These are phyloP conservation scores for Globisporangium sylvaticum DNA, from an alignment of 352 stramenopile genomes.

Conservation along the genomic window DNA sequence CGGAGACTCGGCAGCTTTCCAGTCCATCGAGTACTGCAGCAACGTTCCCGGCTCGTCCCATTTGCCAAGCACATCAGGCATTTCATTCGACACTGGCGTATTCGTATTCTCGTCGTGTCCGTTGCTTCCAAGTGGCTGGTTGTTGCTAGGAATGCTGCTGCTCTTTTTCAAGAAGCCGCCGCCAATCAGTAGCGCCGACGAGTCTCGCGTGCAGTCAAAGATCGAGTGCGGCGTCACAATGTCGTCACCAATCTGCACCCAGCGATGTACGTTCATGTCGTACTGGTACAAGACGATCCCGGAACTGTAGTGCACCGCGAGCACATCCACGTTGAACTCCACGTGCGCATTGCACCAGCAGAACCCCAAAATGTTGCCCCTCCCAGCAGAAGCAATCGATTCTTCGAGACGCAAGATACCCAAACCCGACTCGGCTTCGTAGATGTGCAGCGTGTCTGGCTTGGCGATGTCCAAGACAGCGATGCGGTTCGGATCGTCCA, in stretches of 20 bases:
- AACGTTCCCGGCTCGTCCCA: constrained; percentile 76
- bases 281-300: constrained; percentile 80
- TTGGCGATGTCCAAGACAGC: constrained; percentile 50
- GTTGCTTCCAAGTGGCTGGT: constrained; percentile 4
- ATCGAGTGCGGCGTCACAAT: constrained; percentile 48
- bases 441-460: constrained; percentile 56
- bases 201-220: constrained; percentile 82
- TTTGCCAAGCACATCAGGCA: constrained; percentile 72
- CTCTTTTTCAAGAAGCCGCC: constrained; percentile 30
- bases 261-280: constrained; percentile 52
- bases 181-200: constrained; percentile 72
- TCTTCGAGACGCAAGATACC: constrained; percentile 75
- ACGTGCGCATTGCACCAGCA: constrained; percentile 80
- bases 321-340: constrained; percentile 79
- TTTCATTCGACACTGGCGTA: constrained; percentile 53
- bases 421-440: constrained; percentile 77
- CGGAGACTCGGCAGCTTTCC: constrained; percentile 60
- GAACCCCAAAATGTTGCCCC: constrained; percentile 62
- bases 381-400: constrained; percentile 47
- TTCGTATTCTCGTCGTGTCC: background rate
- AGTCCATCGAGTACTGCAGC: constrained; percentile 71
- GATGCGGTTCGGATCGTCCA: constrained; percentile 82
- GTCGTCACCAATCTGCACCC: constrained; percentile 58
- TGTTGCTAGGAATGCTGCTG: background rate
- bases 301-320: constrained; percentile 68